Conservation (phyloP, 805 yeast species). For the Blastobotrys attinorum region DNA sequence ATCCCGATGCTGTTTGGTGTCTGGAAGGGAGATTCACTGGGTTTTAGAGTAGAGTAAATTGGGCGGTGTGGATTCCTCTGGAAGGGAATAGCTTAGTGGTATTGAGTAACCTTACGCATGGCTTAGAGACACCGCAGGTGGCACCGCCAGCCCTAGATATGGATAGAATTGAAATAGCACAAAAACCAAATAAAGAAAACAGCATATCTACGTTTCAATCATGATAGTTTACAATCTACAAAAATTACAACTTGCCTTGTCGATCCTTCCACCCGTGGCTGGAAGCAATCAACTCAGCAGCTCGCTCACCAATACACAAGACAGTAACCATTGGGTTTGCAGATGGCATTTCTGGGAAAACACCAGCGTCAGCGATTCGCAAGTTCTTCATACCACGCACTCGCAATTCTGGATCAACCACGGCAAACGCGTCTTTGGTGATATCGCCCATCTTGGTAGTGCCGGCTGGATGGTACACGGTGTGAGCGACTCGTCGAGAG, state of each 20-base stretch:
- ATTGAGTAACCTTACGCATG: too few relatives aligned
- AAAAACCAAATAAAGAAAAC: too few relatives aligned
- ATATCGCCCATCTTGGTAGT: conserved; percentile 22
- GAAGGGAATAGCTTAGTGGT: too few relatives aligned
- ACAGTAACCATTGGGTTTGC: conserved; percentile 26
- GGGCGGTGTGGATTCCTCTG: too few relatives aligned
- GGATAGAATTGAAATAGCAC: too few relatives aligned
- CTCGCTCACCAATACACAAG: conserved; percentile 26
- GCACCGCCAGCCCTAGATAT: too few relatives aligned
- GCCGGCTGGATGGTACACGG: conserved; percentile 31
- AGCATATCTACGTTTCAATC: too few relatives aligned
- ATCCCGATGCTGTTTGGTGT: background rate
- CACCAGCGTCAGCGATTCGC: conserved; percentile 29
- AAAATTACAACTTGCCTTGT: background rate
- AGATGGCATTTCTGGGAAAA: conserved; percentile 29
- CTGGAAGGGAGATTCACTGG: background rate
- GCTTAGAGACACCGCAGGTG: too few relatives aligned
- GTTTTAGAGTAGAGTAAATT: too few relatives aligned
- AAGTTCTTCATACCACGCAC: conserved; percentile 27
- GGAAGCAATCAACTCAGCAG: conserved; percentile 24
- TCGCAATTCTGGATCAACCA: conserved; percentile 26
- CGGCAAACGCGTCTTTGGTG: conserved; percentile 19
- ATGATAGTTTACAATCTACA: too few relatives aligned
- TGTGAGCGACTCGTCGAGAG: conserved; percentile 15
- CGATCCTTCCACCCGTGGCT: conserved; percentile 8